Percentiles rank a stretch among this genome's conserved stretches.
phyloP scores from a whole-genome alignment of 768 basidiomycete species.

The Phlebiopsis gigantea region DNA sequence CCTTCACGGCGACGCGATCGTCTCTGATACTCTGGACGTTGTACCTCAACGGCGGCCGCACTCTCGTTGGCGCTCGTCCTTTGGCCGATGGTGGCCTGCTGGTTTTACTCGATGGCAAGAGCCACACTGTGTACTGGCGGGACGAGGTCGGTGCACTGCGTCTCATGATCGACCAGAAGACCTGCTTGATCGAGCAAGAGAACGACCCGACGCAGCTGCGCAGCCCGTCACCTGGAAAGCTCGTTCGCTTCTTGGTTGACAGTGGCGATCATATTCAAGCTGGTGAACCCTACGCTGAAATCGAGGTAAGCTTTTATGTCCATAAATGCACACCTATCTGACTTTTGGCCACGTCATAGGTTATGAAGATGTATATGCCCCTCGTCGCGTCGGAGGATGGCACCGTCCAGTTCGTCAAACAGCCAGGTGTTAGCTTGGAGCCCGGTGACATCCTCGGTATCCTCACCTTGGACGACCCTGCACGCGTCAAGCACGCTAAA shows the following conservation, averaged over 20 bases:
- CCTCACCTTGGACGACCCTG: constrained; percentile 91
- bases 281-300: constrained; percentile 96
- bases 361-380: constrained; percentile 99
- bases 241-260: constrained; percentile 91
- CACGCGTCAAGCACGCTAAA: constrained; percentile 95
- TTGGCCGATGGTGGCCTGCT: constrained; percentile 94
- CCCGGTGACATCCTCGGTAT: constrained; percentile 98
- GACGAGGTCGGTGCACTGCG: constrained; percentile 94
- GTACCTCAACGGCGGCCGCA: constrained; percentile 93
- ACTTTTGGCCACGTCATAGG: constrained; percentile 38
- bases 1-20: constrained; percentile 91
- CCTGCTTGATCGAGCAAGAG: constrained; percentile 98
- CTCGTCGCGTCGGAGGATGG: constrained; percentile 93
- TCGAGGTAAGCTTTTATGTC: constrained; percentile 61
- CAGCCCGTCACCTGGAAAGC: constrained; percentile 94
- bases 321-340: background rate
- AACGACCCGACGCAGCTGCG: constrained; percentile 97
- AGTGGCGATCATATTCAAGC: constrained; percentile 97
- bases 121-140: constrained; percentile 96
- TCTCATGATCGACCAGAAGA: constrained; percentile 95
- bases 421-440: constrained; percentile 94
- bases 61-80: constrained; percentile 86
- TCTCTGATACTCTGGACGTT: constrained; percentile 88
- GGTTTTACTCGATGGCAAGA: constrained; percentile 85
- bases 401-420: constrained; percentile 92